Base-by-base conservation (phyloP, 2,329 filamentous ascomycete genomes). In the Fusarium nurragi region DNA sequence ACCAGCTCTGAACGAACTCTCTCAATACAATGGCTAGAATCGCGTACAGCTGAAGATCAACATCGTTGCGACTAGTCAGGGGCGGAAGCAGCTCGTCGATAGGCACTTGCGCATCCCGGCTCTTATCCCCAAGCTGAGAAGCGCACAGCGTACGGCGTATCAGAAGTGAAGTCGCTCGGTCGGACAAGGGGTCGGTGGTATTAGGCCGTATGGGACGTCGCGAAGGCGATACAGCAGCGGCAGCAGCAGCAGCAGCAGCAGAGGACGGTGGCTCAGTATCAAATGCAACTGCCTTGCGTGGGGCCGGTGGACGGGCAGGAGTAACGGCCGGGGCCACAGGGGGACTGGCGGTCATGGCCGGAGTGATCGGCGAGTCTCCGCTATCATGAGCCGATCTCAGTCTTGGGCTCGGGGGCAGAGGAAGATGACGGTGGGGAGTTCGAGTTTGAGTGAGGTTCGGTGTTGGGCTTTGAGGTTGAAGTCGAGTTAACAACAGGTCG, bases 1-100 rank as follows among this genome's bases (percentile, higher is more conserved):
- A 99, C 95, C 95, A 99, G 28, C 88, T 88, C 76, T 95, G 90
- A 34, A 99, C 91, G 75, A 93, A 97, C 66, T 97, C 93, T 72
- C 91, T 89, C 71, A 97, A 83, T 62, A 98, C 88, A 58, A 98
- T 90, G 49, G 95, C 91, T 60, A 99, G 88, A 60, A 98, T 86
- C 25, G 92, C 94, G 75, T 98, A 99, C 6, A 99, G 85, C 78
- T 99, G 91, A 54, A 96, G 81, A 77, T 99, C 95, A 59, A 98
- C 88, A 70, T 96, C 93, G 76, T 97, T 97, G 48, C 93, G 93
- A 80, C 93, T 97, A 45, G 94, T 98, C 73, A 99, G 83, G 36
- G 94, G 93, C 58, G 94, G 95, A 41, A 99, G 82, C 39, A 97
- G 81, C 69, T 94, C 90, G 60, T 96, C 88, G 68, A 97, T 89